phyloP scores from a whole-genome alignment of 164 flowering plant species.

The Dillenia turbinata region DNA sequence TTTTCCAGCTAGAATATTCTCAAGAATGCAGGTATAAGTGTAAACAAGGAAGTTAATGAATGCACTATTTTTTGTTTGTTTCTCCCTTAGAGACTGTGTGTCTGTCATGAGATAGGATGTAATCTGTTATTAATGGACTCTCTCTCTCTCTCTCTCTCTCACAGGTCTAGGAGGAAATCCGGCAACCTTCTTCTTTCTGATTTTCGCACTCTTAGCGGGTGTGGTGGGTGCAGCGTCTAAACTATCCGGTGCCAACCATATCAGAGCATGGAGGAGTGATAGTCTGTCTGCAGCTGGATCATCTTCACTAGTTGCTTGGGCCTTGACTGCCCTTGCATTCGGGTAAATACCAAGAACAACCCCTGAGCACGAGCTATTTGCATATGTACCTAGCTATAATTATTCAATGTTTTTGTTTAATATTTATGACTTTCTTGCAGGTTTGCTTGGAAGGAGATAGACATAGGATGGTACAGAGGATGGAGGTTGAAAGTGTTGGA shows the following conservation, averaged over 20 bases:
- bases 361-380: not conserved
- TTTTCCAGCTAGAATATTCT: too few relatives aligned
- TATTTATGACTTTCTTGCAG: constrained; percentile 21
- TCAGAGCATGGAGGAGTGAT: constrained; percentile 80
- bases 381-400: not conserved
- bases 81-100: too few relatives aligned
- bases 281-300: constrained; percentile 79
- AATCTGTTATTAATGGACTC: not conserved
- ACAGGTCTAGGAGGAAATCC: constrained; percentile 58
- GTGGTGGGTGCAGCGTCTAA: constrained; percentile 72
- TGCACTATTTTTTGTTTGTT: too few relatives aligned
- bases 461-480: constrained; percentile 71
- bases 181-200: constrained; percentile 56
- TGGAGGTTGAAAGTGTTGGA: constrained; percentile 84
- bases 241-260: constrained; percentile 62
- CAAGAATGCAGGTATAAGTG: too few relatives aligned
- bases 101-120: too few relatives aligned
- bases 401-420: not conserved
- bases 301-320: constrained; percentile 70
- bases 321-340: constrained; percentile 75
- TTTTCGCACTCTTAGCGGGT: constrained; percentile 55
- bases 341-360: constrained; percentile 38
- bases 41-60: too few relatives aligned
- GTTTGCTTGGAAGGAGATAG: constrained; percentile 84
- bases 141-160: not conserved